Base-by-base conservation (phyloP, 371 early-diverging fungal genomes). In the Blakeslea trispora region DNA sequence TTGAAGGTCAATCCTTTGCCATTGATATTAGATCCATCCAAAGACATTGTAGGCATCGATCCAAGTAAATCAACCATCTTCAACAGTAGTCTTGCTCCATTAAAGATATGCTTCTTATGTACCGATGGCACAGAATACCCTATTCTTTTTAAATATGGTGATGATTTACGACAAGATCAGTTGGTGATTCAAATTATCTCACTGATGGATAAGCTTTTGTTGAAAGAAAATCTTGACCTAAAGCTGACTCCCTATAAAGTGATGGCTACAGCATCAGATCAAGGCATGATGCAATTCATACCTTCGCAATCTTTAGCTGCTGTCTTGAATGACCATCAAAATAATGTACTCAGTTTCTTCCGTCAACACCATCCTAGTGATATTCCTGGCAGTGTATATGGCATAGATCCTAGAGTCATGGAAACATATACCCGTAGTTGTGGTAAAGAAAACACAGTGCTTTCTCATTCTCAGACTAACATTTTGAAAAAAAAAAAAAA, bases 151-250 rank as follows among this genome's bases (percentile, higher is more conserved):
- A 99, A 99, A 69, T 79, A 85, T 0, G 99, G 99, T 5, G 99
- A 99, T 69, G 99, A 99, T 63, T 72, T 99, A 71, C 75, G 98
- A 24, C 99, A 99, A 76, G 99, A 99, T 78, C 97, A 97, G 69
- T 79, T 99, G 22, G 95, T 96, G 5, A 91, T 99, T 40, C 97
- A 98, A 68, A 88, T 97, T 49, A 94, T 98, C 53, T 91, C 90
- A 0, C 77, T 99, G 23, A 97, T 98, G 96, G 96, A 98, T 69
- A 83, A 86, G 53, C 77, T 98, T 21, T 70, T 97, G 45, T 84
- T 89, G 34, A 93, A 94, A 62, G 97, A 97, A 64, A 97, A 94
- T 63, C 76, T 98, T 50, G 97, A 98, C 65, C 71, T 98, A 50
- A 86, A 86, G 50, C 64, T 98, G 50, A 94, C 92, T 31, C 95